Base-by-base conservation (phyloP, 768 basidiomycete genomes). In the Lepiota venenata region DNA sequence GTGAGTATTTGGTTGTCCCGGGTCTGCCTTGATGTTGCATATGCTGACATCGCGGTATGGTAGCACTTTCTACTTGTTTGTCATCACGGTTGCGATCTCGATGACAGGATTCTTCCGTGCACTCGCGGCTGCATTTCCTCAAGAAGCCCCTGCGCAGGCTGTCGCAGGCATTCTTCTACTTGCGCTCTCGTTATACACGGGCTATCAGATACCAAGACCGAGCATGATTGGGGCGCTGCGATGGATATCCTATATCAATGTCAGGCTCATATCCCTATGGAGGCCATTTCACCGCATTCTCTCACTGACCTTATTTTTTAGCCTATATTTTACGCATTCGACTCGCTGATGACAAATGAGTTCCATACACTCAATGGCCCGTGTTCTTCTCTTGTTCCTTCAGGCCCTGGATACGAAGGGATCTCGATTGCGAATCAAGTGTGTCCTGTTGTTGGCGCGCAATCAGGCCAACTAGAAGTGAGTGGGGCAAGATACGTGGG, bases 51-150 rank as follows among this genome's bases (percentile, higher is more conserved):
- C 35, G n/a, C 25, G 5, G 3, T 25, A 43, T 18, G 15, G 3
- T 56, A 87, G 86, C 63, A 79, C 75, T 20, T 83, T 78, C 65
- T 77, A 80, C 63, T 63, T 91, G 18, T 80, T 84, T 56, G 60
- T 83, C n/a, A 74, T 83, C 48, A 66, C 74, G 2, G 77, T 84
- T 55, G 76, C 84, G 32, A 49, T 91, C 20, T 69, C 83, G 7
- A 87, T 92, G 80, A 86, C 85, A 65, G 83, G 82, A 0, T 84
- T 85, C 76, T 95, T 92, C 77, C 77, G 91, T 22, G 74, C 75
- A 0, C 61, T 89, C 10, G 84, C 85, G 0, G 83, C 87, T 0
- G 74, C 74, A 4, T 83, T 86, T 63, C 74, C 74, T 42, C 72
- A 75, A 8, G 79, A 81, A 49, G 81, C 85, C 0, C 78, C 83